phyloP scores from a whole-genome alignment of 2,329 filamentous ascomycete genomes.

The Sclerotinia subarctica region DNA sequence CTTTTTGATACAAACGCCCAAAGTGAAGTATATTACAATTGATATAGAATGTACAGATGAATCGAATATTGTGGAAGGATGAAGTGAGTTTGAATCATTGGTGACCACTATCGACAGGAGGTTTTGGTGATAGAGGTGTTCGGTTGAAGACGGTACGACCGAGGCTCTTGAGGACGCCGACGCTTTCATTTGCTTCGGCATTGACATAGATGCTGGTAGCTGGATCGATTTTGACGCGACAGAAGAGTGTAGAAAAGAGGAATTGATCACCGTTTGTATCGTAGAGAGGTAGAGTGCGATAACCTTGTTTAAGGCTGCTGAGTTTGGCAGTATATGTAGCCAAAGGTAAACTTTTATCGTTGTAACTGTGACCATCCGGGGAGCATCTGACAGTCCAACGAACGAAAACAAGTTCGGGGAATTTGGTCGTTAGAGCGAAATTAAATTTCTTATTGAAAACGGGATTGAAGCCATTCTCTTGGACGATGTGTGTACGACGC shows the following conservation, averaged over 20 bases:
- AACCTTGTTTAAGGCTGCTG: conserved; percentile 83
- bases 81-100: conserved; percentile 4
- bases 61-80: conserved; percentile 22
- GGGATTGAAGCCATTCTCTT: conserved; percentile 91
- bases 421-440: conserved; percentile 86
- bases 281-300: conserved; percentile 85
- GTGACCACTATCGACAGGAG: conserved; percentile 27
- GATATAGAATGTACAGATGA: conserved; percentile 27
- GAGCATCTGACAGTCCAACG: conserved; percentile 91
- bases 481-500: conserved; percentile 74
- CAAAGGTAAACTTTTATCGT: conserved; percentile 61
- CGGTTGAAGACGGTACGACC: conserved; percentile 58
- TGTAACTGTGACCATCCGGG: conserved; percentile 67
- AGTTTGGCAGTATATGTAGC: conserved; percentile 94
- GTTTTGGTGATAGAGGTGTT: conserved; percentile 35
- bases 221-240: conserved; percentile 69
- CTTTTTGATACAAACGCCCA: conserved; percentile 12
- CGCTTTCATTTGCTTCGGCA: conserved; percentile 44
- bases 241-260: conserved; percentile 91
- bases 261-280: conserved; percentile 89
- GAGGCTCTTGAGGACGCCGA: conserved; percentile 55
- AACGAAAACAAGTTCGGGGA: conserved; percentile 89
- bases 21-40: conserved; percentile 19
- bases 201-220: conserved; percentile 57
- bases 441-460: conserved; percentile 76